These are phyloP conservation scores for Trypanosoma platydactyli DNA, from an alignment of 208 protist genomes.

Conservation along the genomic window DNA sequence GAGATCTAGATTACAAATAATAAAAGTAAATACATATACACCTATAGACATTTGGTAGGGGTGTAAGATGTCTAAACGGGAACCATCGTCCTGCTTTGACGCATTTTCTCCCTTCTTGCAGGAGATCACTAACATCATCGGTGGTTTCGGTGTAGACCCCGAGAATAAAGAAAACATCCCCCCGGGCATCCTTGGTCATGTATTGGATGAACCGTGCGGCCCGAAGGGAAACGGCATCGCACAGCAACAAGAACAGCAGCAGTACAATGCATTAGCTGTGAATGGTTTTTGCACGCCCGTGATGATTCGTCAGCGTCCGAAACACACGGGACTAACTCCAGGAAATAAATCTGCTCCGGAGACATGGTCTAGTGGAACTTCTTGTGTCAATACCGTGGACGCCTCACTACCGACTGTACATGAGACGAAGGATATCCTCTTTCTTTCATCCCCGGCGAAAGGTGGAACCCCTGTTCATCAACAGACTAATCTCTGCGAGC, in stretches of 20 bases:
- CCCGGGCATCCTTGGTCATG: slow-evolving; percentile 8
- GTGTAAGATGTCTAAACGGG: slow-evolving; percentile 5
- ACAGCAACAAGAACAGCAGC: slow-evolving; percentile 3
- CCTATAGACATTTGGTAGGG: not conserved
- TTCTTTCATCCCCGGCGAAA: not conserved
- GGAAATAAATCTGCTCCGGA: slow-evolving; percentile 12
- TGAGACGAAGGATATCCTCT: slow-evolving; percentile 11
- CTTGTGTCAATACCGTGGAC: slow-evolving; percentile 6
- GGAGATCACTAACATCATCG: slow-evolving; percentile 26
- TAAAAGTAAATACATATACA: slow-evolving; percentile 15
- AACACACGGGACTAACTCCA: slow-evolving; percentile 29
- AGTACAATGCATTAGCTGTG: not conserved
- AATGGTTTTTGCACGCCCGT: slow-evolving; percentile 22
- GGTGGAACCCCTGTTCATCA: not conserved
- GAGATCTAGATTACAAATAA: slow-evolving; percentile 10
- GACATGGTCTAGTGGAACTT: not conserved
- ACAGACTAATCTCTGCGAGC: slow-evolving; percentile 1
- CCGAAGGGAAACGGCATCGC: not conserved
- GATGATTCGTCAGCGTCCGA: slow-evolving; percentile 5
- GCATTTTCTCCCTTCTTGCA: slow-evolving; percentile 24
- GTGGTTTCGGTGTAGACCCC: not conserved
- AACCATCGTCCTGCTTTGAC: slow-evolving; percentile 13
- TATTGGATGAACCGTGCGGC: not conserved
- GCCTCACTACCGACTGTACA: not conserved
- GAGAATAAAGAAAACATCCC: slow-evolving; percentile 35